Evolutionary conservation across 805 yeast species (phyloP).

Genomic region (Starmera caribaea): DNA sequence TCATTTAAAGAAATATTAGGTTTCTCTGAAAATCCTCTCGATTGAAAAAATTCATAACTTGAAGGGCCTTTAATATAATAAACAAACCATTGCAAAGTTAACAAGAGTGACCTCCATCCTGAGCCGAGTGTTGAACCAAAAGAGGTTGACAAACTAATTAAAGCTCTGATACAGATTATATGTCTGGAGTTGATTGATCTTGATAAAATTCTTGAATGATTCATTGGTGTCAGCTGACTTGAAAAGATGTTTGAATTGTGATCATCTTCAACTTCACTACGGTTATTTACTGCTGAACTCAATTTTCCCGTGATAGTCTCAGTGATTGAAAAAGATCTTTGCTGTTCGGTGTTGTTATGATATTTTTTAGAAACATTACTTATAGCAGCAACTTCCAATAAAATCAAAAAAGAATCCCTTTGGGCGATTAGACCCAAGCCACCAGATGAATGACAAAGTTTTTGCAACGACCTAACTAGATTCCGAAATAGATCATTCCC

Average conservation of each 20-base stretch:
- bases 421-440: slow-evolving; percentile 46
- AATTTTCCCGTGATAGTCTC: slow-evolving; percentile 42
- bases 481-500: slow-evolving; percentile 64
- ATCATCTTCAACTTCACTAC: neutral
- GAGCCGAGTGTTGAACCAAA: slow-evolving; percentile 63
- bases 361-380: slow-evolving; percentile 27
- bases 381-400: slow-evolving; percentile 37
- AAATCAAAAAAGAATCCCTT: slow-evolving; percentile 46
- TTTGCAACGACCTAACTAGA: slow-evolving; percentile 66
- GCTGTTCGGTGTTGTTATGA: neutral
- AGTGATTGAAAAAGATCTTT: slow-evolving; percentile 33
- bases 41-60: slow-evolving; percentile 14
- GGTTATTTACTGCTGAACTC: slow-evolving; percentile 4
- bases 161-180: slow-evolving; percentile 66
- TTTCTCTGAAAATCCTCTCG: slow-evolving; percentile 30
- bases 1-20: slow-evolving; percentile 37
- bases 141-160: slow-evolving; percentile 67
- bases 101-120: slow-evolving; percentile 57
- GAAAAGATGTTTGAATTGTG: slow-evolving; percentile 6
- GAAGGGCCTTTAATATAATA: slow-evolving; percentile 60
- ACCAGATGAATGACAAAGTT: slow-evolving; percentile 76
- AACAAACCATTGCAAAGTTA: slow-evolving; percentile 72
- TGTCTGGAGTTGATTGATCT: slow-evolving; percentile 56
- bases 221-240: slow-evolving; percentile 5
- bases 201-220: slow-evolving; percentile 18